These are phyloP conservation scores for Globisporangium cylindrosporum DNA, from an alignment of 352 stramenopile species.

Conservation along the genomic window DNA sequence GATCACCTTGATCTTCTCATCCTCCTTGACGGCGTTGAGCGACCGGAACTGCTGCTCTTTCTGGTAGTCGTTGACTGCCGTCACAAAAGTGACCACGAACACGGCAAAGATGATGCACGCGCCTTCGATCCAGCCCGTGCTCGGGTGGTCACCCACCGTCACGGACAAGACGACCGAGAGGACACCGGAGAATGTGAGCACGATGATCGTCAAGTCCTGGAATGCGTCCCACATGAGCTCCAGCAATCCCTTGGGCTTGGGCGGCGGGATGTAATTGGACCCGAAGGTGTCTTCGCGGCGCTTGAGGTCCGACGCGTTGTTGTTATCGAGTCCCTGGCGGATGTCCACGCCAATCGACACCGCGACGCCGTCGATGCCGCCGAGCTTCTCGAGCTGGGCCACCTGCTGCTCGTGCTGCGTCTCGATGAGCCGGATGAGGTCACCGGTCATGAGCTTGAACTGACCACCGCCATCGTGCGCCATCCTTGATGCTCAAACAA, in stretches of 20 bases:
- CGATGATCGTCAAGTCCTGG: constrained; percentile 77
- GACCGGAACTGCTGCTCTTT: constrained; percentile 90
- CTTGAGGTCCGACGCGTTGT: constrained; percentile 41
- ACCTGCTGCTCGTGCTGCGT: constrained; percentile 59
- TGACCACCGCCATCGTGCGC: constrained; percentile 5
- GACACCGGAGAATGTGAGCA: constrained; percentile 49
- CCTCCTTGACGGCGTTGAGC: constrained; percentile 82
- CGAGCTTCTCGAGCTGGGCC: constrained; percentile 50
- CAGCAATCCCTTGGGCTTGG: constrained; percentile 41
- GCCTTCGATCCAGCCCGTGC: constrained; percentile 89
- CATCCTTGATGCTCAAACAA: neutral
- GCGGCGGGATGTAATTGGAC: constrained; percentile 67
- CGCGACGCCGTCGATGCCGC: constrained; percentile 57
- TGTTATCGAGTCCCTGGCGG: constrained; percentile 44
- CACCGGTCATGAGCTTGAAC: constrained; percentile 46
- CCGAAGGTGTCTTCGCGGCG: constrained; percentile 56
- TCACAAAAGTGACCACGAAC: constrained; percentile 88
- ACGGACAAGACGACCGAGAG: constrained; percentile 51
- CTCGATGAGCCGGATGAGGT: constrained; percentile 72
- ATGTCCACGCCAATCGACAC: constrained; percentile 41
- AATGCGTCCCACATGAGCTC: constrained; percentile 91
- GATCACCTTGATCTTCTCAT: constrained; percentile 85
- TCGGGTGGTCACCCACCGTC: constrained; percentile 53
- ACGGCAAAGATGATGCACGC: constrained; percentile 90
- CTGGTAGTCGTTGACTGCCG: constrained; percentile 90